phyloP scores from a whole-genome alignment of 163 green algal genomes.

The Chlamydomonas reinhardtii region DNA sequence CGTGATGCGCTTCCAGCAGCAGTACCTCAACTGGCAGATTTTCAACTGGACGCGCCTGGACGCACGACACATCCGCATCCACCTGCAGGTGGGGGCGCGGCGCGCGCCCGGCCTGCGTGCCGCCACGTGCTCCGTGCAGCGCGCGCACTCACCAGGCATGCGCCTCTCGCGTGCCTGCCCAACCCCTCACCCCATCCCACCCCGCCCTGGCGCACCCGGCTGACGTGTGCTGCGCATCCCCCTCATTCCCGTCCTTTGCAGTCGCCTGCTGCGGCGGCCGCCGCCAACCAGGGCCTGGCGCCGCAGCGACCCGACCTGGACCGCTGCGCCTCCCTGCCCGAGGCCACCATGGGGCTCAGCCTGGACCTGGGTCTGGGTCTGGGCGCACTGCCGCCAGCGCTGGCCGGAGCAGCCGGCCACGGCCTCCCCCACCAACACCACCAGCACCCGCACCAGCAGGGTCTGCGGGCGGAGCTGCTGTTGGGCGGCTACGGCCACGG shows the following conservation, averaged over 20 bases:
- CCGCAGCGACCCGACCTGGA: background rate
- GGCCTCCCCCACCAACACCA: background rate
- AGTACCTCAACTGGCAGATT: slow-evolving; percentile 68
- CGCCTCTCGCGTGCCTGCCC: background rate
- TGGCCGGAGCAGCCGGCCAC: too few relatives aligned
- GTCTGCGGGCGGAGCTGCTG: background rate
- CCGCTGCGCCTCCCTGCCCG: slow-evolving; percentile 1
- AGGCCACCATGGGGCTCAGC: background rate
- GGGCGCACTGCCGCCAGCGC: background rate
- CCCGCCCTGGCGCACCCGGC: too few relatives aligned
- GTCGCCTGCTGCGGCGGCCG: background rate
- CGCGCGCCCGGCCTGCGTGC: background rate
- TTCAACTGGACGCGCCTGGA: slow-evolving; percentile 59
- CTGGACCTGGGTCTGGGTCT: background rate
- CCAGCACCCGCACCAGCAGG: background rate
- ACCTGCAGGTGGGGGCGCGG: slow-evolving; percentile 41
- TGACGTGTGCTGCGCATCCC: too few relatives aligned
- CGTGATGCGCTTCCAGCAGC: slow-evolving; percentile 64
- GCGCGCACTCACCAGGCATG: too few relatives aligned
- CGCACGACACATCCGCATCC: slow-evolving; percentile 55
- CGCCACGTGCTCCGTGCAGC: too few relatives aligned
- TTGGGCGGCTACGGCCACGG: background rate
- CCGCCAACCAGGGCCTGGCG: background rate
- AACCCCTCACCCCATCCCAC: too few relatives aligned
- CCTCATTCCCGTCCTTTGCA: background rate